A percentile compares a stretch with the other conserved stretches of the same genome.
Evolutionary conservation across 2,329 filamentous ascomycete genomes (phyloP).

Genomic region (Biscogniauxia mediterranea): DNA sequence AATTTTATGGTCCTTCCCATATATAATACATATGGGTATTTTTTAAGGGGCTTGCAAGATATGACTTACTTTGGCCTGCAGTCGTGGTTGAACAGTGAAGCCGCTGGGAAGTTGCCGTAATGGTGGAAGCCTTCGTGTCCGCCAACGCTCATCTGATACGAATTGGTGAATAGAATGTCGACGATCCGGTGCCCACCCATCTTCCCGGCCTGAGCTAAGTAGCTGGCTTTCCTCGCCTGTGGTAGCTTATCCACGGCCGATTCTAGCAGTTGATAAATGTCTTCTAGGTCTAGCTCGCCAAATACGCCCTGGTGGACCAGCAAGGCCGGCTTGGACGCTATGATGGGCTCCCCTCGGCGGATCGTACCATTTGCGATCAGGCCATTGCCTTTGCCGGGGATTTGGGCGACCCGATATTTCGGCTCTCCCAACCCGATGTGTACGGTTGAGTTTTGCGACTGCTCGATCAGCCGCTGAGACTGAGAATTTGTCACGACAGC

Average conservation of each 20-base stretch:
- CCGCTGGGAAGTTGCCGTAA: constrained; percentile 37
- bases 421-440: not conserved
- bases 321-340: constrained; percentile 22
- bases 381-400: constrained; percentile 24
- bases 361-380: constrained; percentile 22
- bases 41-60: not conserved
- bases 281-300: constrained; percentile 18
- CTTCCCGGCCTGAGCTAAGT: constrained; percentile 21
- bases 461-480: constrained; percentile 10
- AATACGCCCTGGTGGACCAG: constrained; percentile 23
- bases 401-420: constrained; percentile 9
- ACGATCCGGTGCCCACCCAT: constrained; percentile 24
- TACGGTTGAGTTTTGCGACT: constrained; percentile 6
- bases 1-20: not conserved
- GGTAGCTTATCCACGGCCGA: constrained; percentile 21
- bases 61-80: constrained; percentile 38
- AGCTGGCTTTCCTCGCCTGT: constrained; percentile 13
- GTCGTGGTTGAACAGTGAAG: constrained; percentile 40
- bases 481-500: constrained; percentile 17
- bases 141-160: constrained; percentile 24
- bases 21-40: not conserved
- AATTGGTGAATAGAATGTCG: constrained; percentile 29
- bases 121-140: constrained; percentile 2
- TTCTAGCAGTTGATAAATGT: constrained; percentile 21
- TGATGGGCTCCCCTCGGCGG: constrained; percentile 22